Evolutionary conservation across 257 asterid genomes (phyloP).

Genomic region (Salvia miltiorrhiza): DNA sequence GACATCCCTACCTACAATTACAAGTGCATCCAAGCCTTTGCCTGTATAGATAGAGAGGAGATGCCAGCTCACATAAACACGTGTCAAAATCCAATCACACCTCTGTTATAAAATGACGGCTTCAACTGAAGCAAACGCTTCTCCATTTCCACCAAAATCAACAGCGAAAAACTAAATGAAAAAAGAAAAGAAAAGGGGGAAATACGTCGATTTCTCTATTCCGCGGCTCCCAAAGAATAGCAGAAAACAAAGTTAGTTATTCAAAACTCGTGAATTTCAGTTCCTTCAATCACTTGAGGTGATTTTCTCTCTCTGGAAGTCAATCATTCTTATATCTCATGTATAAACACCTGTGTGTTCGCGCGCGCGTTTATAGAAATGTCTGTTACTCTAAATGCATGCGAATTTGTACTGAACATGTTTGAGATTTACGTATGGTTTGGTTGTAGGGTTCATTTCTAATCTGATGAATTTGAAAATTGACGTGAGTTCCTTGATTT

Average conservation of each 20-base stretch:
- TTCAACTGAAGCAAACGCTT: not conserved
- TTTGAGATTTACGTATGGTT: constrained; percentile 15
- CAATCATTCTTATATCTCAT: not conserved
- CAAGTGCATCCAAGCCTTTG: too few relatives aligned
- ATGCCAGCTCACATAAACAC: constrained; percentile 13
- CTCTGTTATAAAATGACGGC: too few relatives aligned
- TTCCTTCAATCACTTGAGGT: constrained; percentile 31
- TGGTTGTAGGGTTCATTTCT: constrained; percentile 41
- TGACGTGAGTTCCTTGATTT: constrained; percentile 14
- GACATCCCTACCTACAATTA: too few relatives aligned
- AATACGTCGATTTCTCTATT: not conserved
- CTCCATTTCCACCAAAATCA: not conserved
- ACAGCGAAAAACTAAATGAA: not conserved
- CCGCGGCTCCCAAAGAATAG: not conserved
- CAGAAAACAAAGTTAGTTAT: not conserved
- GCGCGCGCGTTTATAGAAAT: not conserved
- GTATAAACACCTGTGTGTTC: not conserved
- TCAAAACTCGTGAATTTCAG: constrained; percentile 4
- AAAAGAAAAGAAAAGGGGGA: not conserved
- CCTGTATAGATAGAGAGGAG: not conserved
- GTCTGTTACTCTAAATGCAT: constrained; percentile 17
- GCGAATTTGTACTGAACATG: constrained; percentile 8
- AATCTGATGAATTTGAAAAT: constrained; percentile 28
- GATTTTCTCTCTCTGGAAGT: constrained; percentile 18
- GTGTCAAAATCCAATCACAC: constrained; percentile 18